Evolutionary conservation across 768 basidiomycete genomes (phyloP).

Genomic region (Agrocybe praecox): DNA sequence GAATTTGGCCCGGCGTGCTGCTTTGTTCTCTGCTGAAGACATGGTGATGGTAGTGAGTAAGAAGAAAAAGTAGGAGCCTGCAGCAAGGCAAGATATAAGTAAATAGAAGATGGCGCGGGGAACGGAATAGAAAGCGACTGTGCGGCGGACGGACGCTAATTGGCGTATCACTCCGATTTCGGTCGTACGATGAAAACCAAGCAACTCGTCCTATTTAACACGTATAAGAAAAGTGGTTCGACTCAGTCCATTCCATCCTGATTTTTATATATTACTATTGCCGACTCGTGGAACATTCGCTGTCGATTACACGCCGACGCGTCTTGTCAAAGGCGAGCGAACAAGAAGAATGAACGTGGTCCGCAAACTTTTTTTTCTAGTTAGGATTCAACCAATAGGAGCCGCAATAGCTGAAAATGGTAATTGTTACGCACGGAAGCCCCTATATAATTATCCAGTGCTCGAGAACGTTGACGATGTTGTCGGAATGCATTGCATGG

Average conservation of each 20-base stretch:
- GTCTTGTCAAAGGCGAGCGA: background rate
- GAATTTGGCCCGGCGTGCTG: slow-evolving; percentile 63
- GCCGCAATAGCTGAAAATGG: background rate
- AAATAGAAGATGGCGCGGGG: background rate
- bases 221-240: slow-evolving; percentile 9
- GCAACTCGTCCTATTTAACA: too few species aligned
- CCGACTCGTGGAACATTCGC: background rate
- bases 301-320: background rate
- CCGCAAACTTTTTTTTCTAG: background rate
- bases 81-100: background rate
- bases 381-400: background rate
- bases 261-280: background rate
- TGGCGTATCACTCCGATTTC: background rate
- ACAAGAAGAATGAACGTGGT: background rate
- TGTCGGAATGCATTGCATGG: too few species aligned
- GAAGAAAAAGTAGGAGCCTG: background rate
- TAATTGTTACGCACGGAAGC: background rate
- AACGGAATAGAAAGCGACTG: background rate
- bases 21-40: slow-evolving; percentile 33
- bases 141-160: background rate
- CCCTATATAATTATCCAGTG: too few species aligned
- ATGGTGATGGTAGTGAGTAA: slow-evolving; percentile 5
- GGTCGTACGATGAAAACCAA: background rate
- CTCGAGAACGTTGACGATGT: too few species aligned
- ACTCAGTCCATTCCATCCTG: background rate